These are phyloP conservation scores for Microascus cirrosus DNA, from an alignment of 2,329 filamentous ascomycete genomes.

Conservation along the genomic window DNA sequence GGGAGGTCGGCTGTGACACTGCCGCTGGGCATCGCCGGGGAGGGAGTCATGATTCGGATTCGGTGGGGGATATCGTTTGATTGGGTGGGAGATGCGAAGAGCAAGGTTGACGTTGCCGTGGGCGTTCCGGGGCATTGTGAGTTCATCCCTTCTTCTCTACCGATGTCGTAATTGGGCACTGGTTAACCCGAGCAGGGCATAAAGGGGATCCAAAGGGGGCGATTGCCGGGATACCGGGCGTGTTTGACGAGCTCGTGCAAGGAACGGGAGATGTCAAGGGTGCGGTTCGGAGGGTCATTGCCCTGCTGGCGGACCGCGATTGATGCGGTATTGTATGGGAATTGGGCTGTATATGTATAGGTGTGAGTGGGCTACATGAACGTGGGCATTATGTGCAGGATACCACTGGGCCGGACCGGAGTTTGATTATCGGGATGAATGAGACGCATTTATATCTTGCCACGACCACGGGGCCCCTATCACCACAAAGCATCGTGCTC, in stretches of 20 bases:
- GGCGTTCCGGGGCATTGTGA: conserved; percentile 53
- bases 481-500: neutral
- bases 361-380: neutral
- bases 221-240: conserved; percentile 43
- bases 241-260: conserved; percentile 49
- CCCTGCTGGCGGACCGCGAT: conserved; percentile 21
- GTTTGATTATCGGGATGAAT: neutral
- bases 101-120: conserved; percentile 39
- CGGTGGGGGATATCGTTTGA: conserved; percentile 57
- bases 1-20: conserved; percentile 39
- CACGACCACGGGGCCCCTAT: neutral
- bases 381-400: neutral
- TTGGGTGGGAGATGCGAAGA: conserved; percentile 62
- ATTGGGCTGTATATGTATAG: neutral
- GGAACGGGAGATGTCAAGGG: conserved; percentile 14
- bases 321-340: neutral
- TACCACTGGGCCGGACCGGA: neutral
- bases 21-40: conserved; percentile 11
- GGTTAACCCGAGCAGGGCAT: conserved; percentile 35
- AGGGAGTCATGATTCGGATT: conserved; percentile 31
- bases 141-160: conserved; percentile 17
- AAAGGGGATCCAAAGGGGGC: conserved; percentile 43
- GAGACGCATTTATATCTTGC: neutral
- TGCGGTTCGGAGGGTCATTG: conserved; percentile 2
- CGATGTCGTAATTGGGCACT: neutral